Base-by-base conservation (phyloP, 345 rosid species). In the Hirschfeldia incana region DNA sequence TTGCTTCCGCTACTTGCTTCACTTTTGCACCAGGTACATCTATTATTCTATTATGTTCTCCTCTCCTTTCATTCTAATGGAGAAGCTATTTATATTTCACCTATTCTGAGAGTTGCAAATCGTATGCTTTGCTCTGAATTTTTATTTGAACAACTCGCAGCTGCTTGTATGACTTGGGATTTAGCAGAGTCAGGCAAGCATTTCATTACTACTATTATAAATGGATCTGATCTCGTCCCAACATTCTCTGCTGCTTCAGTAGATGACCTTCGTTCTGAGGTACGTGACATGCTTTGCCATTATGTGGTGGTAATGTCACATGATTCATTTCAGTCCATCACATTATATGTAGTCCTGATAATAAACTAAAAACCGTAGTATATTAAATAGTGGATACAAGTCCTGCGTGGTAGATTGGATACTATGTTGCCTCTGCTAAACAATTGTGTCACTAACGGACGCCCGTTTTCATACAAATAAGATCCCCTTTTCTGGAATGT, bases 151-250 rank as follows among this genome's bases (percentile, higher is more conserved):
- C 53, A 68, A 63, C 76, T 68, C 74, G 88, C 91, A 95, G 99
- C 98, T 81, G 99, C 99, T 21, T 96, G 97, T 81, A 89, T 96
- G 98, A 96, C 99, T 33, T 96, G 97, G 97, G 98, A 96, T 64
- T 87, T 96, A 84, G 99, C 99, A 65, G 99, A 95, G 81, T 95
- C 99, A 55, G 99, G 99, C 76, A 96, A 90, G 84, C 89, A 87
- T 69, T 96, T 93, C 80, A 87, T 89, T 63, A 87, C 94, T 27
- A 89, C 97, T 26, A 78, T 90, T 55, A 81, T 96, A 55, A 93
- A 96, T 79, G 99, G 99, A 62, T 93, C 97, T 42, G 99, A 96
- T 86, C 78, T 93, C 69, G 99, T 96, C 73, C 98, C 99, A 63
- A 90, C 98, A 66, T 96, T 92, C 78, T 96, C 99, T 69, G 78